Evolutionary conservation across 768 basidiomycete genomes (phyloP).

Genomic region (Phlegmacium glaucopus): DNA sequence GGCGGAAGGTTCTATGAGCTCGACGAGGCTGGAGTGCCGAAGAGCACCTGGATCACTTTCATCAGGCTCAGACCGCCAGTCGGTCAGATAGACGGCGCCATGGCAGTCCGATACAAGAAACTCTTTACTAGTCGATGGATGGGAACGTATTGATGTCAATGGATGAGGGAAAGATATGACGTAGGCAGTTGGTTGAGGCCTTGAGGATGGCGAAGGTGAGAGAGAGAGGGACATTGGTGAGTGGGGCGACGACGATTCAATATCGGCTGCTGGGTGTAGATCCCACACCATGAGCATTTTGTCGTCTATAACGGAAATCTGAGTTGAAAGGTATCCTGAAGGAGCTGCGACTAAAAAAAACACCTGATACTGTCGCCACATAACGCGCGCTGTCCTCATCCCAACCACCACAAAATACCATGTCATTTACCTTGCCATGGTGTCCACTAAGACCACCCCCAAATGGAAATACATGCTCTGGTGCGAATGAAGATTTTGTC

Average conservation of each 20-base stretch:
- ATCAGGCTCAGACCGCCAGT: constrained; percentile 76
- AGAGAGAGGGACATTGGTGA: constrained; percentile 26
- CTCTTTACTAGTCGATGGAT: constrained; percentile 72
- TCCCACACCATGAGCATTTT: constrained; percentile 88
- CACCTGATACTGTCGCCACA: constrained; percentile 79
- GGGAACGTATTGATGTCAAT: constrained; percentile 64
- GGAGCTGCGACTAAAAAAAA: constrained; percentile 5
- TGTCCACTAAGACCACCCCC: constrained; percentile 82
- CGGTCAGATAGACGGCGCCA: constrained; percentile 74
- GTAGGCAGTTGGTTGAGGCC: constrained; percentile 75
- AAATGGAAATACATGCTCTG: constrained; percentile 62
- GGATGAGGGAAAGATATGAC: constrained; percentile 71
- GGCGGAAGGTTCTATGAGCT: constrained; percentile 69
- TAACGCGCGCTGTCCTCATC: constrained; percentile 67
- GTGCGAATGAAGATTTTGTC: constrained; percentile 45
- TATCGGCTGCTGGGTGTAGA: constrained; percentile 54
- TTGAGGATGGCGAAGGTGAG: constrained; percentile 30
- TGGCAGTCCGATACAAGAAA: constrained; percentile 74
- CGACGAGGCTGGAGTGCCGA: constrained; percentile 62
- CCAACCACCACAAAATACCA: constrained; percentile 76
- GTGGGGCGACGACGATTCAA: constrained; percentile 32
- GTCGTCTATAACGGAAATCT: constrained; percentile 49
- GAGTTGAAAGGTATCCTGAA: constrained; percentile 6
- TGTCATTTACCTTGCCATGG: constrained; percentile 73
- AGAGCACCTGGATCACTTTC: constrained; percentile 48